A percentile compares a stretch with the other conserved stretches of the same genome.
These are phyloP conservation scores for Xenoacremonium recifei DNA, from an alignment of 2,329 filamentous ascomycete genomes.

Conservation along the genomic window DNA sequence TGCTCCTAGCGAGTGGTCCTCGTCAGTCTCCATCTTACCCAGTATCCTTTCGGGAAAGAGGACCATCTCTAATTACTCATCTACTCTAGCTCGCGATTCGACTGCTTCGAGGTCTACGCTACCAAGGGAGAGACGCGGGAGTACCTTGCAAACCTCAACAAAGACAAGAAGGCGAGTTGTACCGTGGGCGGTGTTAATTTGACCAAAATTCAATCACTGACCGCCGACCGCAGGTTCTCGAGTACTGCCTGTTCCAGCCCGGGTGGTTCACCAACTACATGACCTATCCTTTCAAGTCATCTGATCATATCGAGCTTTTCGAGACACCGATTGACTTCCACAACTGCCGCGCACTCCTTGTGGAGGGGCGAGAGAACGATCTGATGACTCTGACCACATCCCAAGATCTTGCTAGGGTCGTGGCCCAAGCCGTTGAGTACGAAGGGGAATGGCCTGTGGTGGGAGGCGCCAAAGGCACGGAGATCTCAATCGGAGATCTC, in stretches of 20 bases:
- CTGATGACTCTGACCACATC: constrained; percentile 43
- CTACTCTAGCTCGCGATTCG: neutral
- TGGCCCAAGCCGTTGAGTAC: constrained; percentile 42
- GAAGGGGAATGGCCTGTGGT: constrained; percentile 40
- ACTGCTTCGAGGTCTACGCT: neutral
- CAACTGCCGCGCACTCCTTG: constrained; percentile 38
- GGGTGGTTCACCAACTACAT: constrained; percentile 56
- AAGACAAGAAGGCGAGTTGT: constrained; percentile 36
- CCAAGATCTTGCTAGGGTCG: constrained; percentile 39
- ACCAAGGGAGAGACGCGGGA: constrained; percentile 46
- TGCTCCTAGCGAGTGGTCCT: constrained; percentile 58
- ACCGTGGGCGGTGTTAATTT: neutral
- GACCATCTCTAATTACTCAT: neutral
- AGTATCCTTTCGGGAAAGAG: neutral
- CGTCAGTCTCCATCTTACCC: constrained; percentile 28
- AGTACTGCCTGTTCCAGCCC: constrained; percentile 56
- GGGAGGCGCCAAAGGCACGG: constrained; percentile 40
- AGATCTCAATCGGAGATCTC: constrained; percentile 34
- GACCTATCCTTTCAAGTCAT: constrained; percentile 45
- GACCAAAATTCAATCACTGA: neutral
- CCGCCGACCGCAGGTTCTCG: constrained; percentile 45
- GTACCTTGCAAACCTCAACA: constrained; percentile 53
- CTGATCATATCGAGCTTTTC: constrained; percentile 41
- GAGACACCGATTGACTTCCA: constrained; percentile 40
- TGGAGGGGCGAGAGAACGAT: constrained; percentile 41